Base-by-base conservation (phyloP, 345 rosid species). In the Draba incana region DNA sequence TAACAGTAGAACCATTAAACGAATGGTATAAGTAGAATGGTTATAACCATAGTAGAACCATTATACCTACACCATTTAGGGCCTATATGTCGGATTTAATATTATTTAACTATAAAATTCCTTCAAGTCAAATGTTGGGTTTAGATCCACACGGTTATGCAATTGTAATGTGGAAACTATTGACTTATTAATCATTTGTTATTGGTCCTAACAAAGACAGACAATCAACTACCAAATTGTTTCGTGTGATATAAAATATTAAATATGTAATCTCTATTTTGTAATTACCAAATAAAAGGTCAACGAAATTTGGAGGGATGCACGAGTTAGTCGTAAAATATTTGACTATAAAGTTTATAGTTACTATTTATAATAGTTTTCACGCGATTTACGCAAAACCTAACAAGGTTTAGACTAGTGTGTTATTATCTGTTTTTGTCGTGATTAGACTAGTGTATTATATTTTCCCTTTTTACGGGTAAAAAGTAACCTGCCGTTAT, bases 111-210 rank as follows among this genome's bases (percentile, higher is more conserved):
- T 62, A 44, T 49, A 42, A 38, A 25, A 4, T 44, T 10, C 10
- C 5, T 31, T 10, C 33, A 67, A 53, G 74, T 67, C 69, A 68
- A 74, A 67, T 53, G 4, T 61, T 48, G 51, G 72, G 68, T 39
- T 60, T 37, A 67, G 73, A 59, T 74, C 73, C 73, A 59, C 62
- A 54, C 33, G 67, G 64, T 67, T 60, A 59, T 30, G 28, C 28
- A 48, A 30, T 38, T 30, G 28, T 38, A 48, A 30, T 38, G 74
- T 45, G 69, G 60, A 47, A 46, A 47, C 53, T 3, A 13, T 67
- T 61, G 74, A 62, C 74, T 67, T 68, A 50, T 64, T 14, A 61
- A 50, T 64, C 24, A 65, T 48, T 64, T 41, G 52, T 39, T 12
- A 15, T 54, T 37, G 50, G 37, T 71, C 64, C 35, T 72, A 4